Base-by-base conservation (phyloP, 179 eudicot species). In the Silene coronaria region DNA sequence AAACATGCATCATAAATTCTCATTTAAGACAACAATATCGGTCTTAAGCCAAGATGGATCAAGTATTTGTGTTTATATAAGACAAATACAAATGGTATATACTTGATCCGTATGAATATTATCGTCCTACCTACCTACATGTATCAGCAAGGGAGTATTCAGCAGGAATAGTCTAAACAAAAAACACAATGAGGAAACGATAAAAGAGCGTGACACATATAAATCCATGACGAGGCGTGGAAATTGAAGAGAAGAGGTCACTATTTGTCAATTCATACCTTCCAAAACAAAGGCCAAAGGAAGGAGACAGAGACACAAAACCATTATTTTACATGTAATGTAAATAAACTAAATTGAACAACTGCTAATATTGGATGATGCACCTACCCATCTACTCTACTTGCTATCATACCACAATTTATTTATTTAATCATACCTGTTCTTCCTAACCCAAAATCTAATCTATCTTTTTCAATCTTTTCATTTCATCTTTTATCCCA, bases 291-390 rank as follows among this genome's bases (percentile, higher is more conserved):
- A n/a, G n/a, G n/a, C n/a, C 27, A 30, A 12, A 38, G 19, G 51
- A 71, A 34, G 23, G 7, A 72, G 81, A 78, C 77, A 78, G 55
- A 45, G 58, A 45, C 59, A 26, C 36, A n/a, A 72, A 65, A 65
- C 26, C 55, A 70, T 32, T 12, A 3, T 36, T 38, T n/a, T n/a
- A n/a, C n/a, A 38, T 38, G 45, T 38, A 38, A 38, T n/a, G 64
- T 58, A 69, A 70, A 8, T 36, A 5, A 2, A 48, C 8, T 12
- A 19, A 58, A 74, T 9, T 24, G 38, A 42, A 42, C 16, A 42
- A 23, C 21, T 30, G 0, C 55, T 30, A 11, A 30, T 51, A 72
- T 23, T 64, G 60, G 72, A 36, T 78, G 60, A 57, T 72, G 66
- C 61, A 78, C 70, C 73, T 36, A 73, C 69, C 34, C 32, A 42